These are phyloP conservation scores for Colletotrichum karsti DNA, from an alignment of 2,329 filamentous ascomycete genomes.

Conservation along the genomic window DNA sequence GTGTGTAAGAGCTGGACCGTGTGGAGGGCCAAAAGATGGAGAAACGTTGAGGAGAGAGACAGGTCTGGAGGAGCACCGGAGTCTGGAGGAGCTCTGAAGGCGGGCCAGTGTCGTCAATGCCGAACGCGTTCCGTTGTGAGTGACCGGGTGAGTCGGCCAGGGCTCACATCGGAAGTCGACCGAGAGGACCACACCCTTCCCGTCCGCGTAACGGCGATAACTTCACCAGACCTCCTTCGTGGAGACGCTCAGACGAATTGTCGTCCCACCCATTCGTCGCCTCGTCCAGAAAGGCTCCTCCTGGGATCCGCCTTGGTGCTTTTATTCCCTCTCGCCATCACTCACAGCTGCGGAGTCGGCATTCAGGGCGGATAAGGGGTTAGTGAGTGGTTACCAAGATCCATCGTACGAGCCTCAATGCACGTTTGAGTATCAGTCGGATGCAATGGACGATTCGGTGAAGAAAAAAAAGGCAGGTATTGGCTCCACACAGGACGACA, in stretches of 20 bases:
- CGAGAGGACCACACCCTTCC: slow-evolving; percentile 15
- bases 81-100: not conserved
- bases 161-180: slow-evolving; percentile 29
- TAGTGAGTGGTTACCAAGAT: not conserved
- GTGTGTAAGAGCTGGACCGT: slow-evolving; percentile 6
- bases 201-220: not conserved
- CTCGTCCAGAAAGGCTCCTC: not conserved
- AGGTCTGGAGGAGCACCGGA: not conserved
- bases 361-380: not conserved
- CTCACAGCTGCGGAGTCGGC: not conserved
- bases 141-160: slow-evolving; percentile 20
- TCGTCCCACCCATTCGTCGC: slow-evolving; percentile 12
- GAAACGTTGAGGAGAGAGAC: slow-evolving; percentile 1
- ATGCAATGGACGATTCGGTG: slow-evolving; percentile 7
- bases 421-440: not conserved
- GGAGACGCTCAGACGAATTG: slow-evolving; percentile 13
- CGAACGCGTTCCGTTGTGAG: slow-evolving; percentile 17
- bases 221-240: slow-evolving; percentile 14
- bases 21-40: slow-evolving; percentile 27
- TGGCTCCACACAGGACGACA: not conserved
- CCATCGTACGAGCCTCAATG: slow-evolving; percentile 2
- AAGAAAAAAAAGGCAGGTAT: not conserved
- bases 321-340: slow-evolving; percentile 15
- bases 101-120: slow-evolving; percentile 19
- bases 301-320: slow-evolving; percentile 10